Evolutionary conservation across 441 rosid species (phyloP).

Genomic region (Rhodomyrtus psidioides): DNA sequence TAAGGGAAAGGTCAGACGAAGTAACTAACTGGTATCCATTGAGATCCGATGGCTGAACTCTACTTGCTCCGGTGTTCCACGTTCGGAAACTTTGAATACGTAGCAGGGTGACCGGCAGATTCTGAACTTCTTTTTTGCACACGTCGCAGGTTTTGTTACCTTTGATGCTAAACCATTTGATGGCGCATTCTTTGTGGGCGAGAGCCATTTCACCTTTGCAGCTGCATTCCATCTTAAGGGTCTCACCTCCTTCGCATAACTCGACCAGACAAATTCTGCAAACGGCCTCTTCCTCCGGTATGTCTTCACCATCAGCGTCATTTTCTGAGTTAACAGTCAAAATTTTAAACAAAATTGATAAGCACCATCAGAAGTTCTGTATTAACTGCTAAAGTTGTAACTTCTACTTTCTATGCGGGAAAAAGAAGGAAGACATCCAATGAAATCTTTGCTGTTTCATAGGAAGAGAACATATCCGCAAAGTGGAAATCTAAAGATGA

Average conservation of each 20-base stretch:
- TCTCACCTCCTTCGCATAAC: not conserved
- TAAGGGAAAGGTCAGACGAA: not conserved
- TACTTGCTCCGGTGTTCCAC: not conserved
- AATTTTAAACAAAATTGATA: not conserved
- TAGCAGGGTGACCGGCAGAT: not conserved
- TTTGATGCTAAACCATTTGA: not conserved
- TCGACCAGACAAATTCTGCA: not conserved
- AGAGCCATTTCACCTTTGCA: not conserved
- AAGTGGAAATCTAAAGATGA: not conserved
- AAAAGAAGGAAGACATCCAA: not conserved
- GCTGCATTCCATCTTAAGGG: slow-evolving; percentile 3
- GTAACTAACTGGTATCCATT: not conserved
- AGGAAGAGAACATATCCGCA: not conserved
- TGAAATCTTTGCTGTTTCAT: not conserved
- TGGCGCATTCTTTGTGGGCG: not conserved
- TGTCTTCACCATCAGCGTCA: not conserved
- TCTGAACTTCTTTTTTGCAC: not conserved
- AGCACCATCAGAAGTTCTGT: not conserved
- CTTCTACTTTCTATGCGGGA: not conserved
- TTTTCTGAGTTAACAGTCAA: not conserved
- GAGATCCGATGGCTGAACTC: not conserved
- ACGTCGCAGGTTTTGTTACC: slow-evolving; percentile 2
- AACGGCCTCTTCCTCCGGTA: not conserved
- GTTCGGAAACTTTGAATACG: not conserved
- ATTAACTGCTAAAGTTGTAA: not conserved